phyloP scores from a whole-genome alignment of 208 protist genomes.

The Crithidia sp. region DNA sequence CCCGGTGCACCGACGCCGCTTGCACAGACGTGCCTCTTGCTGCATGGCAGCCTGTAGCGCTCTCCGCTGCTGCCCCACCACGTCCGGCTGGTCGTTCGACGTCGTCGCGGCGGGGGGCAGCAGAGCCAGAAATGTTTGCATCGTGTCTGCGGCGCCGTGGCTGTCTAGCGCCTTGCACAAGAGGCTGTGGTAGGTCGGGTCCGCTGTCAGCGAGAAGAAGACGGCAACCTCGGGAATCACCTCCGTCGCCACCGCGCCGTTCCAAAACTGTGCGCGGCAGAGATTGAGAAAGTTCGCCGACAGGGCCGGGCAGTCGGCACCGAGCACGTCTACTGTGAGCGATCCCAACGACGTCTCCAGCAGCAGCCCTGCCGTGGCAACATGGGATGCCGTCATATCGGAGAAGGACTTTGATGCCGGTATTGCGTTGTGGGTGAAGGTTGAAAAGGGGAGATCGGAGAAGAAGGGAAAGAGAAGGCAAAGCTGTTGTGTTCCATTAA shows the following conservation, averaged over 20 bases:
- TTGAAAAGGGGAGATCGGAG: background rate
- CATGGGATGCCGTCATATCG: background rate
- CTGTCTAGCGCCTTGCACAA: background rate
- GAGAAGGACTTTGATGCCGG: background rate
- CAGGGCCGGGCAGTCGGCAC: slow-evolving; percentile 60
- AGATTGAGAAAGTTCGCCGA: slow-evolving; percentile 75
- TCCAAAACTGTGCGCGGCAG: slow-evolving; percentile 66
- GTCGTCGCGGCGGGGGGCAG: background rate
- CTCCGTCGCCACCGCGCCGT: slow-evolving; percentile 65
- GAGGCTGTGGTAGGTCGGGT: slow-evolving; percentile 18
- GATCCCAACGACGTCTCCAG: slow-evolving; percentile 75
- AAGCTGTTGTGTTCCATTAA: no score
- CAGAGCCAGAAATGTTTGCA: slow-evolving; percentile 20
- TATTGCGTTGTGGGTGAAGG: no score
- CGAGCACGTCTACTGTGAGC: slow-evolving; percentile 69
- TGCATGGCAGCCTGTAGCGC: slow-evolving; percentile 14
- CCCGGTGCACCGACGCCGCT: slow-evolving; percentile 30
- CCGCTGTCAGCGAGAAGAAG: slow-evolving; percentile 60
- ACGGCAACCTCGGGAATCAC: slow-evolving; percentile 70
- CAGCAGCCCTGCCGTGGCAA: slow-evolving; percentile 42
- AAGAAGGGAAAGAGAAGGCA: no score
- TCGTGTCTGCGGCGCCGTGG: background rate
- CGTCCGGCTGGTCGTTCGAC: background rate
- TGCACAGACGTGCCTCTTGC: slow-evolving; percentile 26
- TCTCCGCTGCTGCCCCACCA: slow-evolving; percentile 14